Evolutionary conservation across 2,329 filamentous ascomycete species (phyloP).

Genomic region (Phyllosticta capitalensis): DNA sequence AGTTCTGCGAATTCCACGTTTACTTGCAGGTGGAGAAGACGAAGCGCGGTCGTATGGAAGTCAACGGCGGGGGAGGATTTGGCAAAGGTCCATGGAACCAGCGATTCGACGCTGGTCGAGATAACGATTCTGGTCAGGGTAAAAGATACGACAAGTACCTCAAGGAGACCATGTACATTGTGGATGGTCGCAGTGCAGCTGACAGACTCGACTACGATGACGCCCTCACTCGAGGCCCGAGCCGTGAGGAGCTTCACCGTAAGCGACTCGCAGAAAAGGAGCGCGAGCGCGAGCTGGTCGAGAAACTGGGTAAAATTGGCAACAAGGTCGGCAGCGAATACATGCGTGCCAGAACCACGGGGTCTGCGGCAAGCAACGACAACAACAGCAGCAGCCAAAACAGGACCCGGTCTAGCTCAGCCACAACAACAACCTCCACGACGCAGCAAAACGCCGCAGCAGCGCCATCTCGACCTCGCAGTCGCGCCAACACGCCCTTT

Average conservation of each 20-base stretch:
- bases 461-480: neutral
- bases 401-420: neutral
- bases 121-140: slow-evolving; percentile 16
- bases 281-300: slow-evolving; percentile 63
- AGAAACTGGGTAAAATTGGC: slow-evolving; percentile 55
- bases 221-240: slow-evolving; percentile 45
- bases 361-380: neutral
- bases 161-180: slow-evolving; percentile 40
- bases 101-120: slow-evolving; percentile 12
- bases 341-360: slow-evolving; percentile 39
- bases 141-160: slow-evolving; percentile 48
- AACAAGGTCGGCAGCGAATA: slow-evolving; percentile 60
- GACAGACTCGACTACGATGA: slow-evolving; percentile 57
- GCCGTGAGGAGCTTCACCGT: slow-evolving; percentile 56
- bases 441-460: neutral
- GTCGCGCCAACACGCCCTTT: neutral
- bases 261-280: slow-evolving; percentile 57
- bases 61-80: slow-evolving; percentile 57
- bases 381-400: neutral
- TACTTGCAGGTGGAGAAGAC: slow-evolving; percentile 69
- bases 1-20: slow-evolving; percentile 89
- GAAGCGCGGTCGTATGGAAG: slow-evolving; percentile 60
- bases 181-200: slow-evolving; percentile 42
- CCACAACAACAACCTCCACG: neutral
- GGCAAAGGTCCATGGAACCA: neutral